Conservation (phyloP, 306 rosid species). For the Vigna reflexopilosa region DNA sequence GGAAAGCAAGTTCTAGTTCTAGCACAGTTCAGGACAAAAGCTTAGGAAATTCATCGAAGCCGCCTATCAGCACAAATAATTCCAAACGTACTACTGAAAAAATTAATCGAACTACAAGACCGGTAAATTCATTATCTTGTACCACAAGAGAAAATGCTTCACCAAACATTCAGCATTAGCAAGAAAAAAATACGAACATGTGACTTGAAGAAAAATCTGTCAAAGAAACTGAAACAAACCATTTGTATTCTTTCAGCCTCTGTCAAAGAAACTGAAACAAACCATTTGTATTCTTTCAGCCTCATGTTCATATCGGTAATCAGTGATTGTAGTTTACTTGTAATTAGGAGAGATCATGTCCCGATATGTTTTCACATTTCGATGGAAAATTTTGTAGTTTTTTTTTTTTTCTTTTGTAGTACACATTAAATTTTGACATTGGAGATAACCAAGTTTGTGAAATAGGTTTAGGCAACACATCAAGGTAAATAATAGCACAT, state of each 20-base stretch:
- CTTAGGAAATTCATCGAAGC: constrained; percentile 55
- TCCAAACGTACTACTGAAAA: constrained; percentile 48
- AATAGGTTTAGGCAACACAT: constrained; percentile 32
- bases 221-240: neutral
- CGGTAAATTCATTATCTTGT: constrained; percentile 53
- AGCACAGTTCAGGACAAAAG: constrained; percentile 42
- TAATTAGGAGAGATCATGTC: constrained; percentile 11
- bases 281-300: neutral
- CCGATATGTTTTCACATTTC: constrained; percentile 42
- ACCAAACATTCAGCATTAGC: constrained; percentile 70
- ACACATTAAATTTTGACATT: constrained; percentile 35
- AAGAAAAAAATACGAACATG: constrained; percentile 27
- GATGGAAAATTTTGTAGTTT: constrained; percentile 49
- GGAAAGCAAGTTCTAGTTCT: constrained; percentile 49
- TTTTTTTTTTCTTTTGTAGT: constrained; percentile 4
- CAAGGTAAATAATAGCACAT: constrained; percentile 15
- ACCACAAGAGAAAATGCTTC: constrained; percentile 73
- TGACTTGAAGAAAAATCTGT: constrained; percentile 34
- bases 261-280: neutral
- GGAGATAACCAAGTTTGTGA: constrained; percentile 35
- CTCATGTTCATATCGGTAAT: neutral
- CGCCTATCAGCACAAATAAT: constrained; percentile 49
- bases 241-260: neutral
- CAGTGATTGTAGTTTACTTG: constrained; percentile 8
- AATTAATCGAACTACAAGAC: constrained; percentile 42